Conservation (phyloP, 2,329 filamentous ascomycete species). For the Neofusicoccum kwambonambiense region DNA sequence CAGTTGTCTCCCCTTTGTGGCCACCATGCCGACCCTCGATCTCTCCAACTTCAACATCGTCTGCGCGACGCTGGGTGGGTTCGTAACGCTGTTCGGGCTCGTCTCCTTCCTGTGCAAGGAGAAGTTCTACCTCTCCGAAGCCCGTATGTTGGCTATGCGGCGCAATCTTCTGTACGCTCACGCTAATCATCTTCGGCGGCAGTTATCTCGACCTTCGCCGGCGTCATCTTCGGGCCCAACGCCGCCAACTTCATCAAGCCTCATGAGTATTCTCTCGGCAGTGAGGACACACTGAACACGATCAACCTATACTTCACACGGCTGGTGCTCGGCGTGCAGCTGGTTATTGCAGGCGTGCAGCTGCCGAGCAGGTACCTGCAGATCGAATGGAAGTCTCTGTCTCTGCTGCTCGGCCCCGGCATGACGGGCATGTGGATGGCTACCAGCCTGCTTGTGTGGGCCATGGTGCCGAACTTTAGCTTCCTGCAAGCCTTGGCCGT, state of each 20-base stretch:
- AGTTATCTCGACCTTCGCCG: slow-evolving; percentile 83
- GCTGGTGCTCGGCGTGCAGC: slow-evolving; percentile 84
- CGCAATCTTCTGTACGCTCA: background rate
- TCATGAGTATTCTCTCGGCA: slow-evolving; percentile 65
- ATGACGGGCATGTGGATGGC: slow-evolving; percentile 86
- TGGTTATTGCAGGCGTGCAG: slow-evolving; percentile 85
- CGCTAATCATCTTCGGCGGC: background rate
- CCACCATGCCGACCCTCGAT: slow-evolving; percentile 59
- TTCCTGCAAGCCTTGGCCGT: slow-evolving; percentile 79
- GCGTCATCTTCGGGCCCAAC: slow-evolving; percentile 74
- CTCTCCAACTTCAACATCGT: slow-evolving; percentile 81
- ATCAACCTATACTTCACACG: slow-evolving; percentile 83
- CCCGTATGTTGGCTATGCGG: slow-evolving; percentile 53
- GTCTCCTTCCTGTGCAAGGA: slow-evolving; percentile 90
- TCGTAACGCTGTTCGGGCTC: slow-evolving; percentile 84
- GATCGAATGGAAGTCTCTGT: slow-evolving; percentile 74
- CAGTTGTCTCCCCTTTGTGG: background rate
- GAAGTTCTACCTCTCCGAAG: slow-evolving; percentile 86
- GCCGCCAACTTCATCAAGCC: slow-evolving; percentile 73
- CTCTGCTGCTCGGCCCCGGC: slow-evolving; percentile 74
- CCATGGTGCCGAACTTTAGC: slow-evolving; percentile 65
- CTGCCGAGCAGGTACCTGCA: slow-evolving; percentile 78
- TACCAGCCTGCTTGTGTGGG: slow-evolving; percentile 78
- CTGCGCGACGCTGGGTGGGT: slow-evolving; percentile 77
- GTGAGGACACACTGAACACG: slow-evolving; percentile 59